These are phyloP conservation scores for Diaporthe aspalathi DNA, from an alignment of 2,329 filamentous ascomycete species.

Conservation along the genomic window DNA sequence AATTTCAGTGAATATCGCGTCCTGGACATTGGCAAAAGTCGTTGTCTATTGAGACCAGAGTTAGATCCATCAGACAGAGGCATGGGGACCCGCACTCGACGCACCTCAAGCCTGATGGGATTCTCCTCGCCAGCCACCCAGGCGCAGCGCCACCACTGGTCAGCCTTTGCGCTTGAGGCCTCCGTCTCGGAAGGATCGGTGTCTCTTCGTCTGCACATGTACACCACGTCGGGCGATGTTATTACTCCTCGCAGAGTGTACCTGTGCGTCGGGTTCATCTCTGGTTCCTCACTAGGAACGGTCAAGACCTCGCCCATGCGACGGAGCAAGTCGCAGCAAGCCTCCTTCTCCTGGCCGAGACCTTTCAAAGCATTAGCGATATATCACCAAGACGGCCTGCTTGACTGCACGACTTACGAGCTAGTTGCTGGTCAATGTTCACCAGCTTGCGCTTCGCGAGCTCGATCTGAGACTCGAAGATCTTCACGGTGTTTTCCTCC, in stretches of 20 bases:
- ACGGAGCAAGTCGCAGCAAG: conserved; percentile 33
- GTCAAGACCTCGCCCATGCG: conserved; percentile 33
- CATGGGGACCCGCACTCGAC: not conserved
- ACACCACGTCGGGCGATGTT: conserved; percentile 44
- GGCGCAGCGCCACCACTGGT: conserved; percentile 48
- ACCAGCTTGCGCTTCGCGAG: conserved; percentile 40
- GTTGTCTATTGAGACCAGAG: conserved; percentile 38
- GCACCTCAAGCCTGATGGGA: conserved; percentile 41
- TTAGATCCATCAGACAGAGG: not conserved
- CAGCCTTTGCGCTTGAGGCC: conserved; percentile 34
- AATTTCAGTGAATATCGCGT: conserved; percentile 40
- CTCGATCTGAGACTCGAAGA: conserved; percentile 41
- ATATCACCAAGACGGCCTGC: too few species aligned
- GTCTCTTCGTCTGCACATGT: conserved; percentile 44
- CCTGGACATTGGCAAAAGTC: conserved; percentile 40
- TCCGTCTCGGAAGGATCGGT: conserved; percentile 40
- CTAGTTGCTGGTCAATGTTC: conserved; percentile 37
- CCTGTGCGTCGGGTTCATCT: conserved; percentile 45
- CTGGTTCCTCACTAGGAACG: conserved; percentile 35
- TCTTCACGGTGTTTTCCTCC: conserved; percentile 39
- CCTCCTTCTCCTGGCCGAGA: conserved; percentile 31
- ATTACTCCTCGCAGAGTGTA: conserved; percentile 49
- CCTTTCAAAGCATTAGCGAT: conserved; percentile 32
- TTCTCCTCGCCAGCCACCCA: conserved; percentile 40
- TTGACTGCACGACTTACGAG: conserved; percentile 20